These are phyloP conservation scores for Citrus reticulata DNA, from an alignment of 345 rosid species.

Conservation along the genomic window DNA sequence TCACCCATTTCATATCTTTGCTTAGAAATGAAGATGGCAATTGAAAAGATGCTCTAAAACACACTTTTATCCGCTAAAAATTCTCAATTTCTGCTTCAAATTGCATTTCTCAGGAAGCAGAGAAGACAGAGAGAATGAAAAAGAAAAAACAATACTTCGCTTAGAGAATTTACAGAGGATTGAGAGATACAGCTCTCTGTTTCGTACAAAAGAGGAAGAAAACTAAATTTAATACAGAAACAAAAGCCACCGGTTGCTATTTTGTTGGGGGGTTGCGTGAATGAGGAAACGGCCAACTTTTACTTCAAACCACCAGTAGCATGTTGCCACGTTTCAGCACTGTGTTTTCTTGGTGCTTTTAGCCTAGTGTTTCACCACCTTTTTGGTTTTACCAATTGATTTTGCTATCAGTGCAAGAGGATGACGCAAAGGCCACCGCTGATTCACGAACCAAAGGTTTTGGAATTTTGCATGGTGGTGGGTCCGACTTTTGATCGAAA, in stretches of 20 bases:
- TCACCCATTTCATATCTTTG: background rate
- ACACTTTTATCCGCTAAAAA: background rate
- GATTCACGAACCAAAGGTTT: background rate
- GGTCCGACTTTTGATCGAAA: background rate
- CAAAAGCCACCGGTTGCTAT: slow-evolving; percentile 31
- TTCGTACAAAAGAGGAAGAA: background rate
- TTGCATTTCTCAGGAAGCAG: background rate
- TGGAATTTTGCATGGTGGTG: background rate
- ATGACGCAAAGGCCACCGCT: background rate
- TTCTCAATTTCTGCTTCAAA: background rate
- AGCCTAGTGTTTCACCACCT: slow-evolving; percentile 2
- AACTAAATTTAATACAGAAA: background rate
- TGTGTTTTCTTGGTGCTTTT: background rate
- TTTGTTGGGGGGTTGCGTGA: slow-evolving; percentile 9
- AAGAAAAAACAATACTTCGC: background rate
- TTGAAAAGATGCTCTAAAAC: background rate
- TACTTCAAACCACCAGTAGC: background rate
- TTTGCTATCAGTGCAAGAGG: background rate
- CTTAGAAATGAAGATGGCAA: background rate
- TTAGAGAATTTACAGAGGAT: too few relatives aligned
- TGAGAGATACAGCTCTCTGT: background rate
- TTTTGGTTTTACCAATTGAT: background rate
- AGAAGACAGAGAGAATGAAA: background rate
- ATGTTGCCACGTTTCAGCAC: slow-evolving; percentile 6
- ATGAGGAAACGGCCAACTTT: slow-evolving; percentile 17